Base-by-base conservation (phyloP, 2,329 filamentous ascomycete genomes). In the Epichloe typhina region DNA sequence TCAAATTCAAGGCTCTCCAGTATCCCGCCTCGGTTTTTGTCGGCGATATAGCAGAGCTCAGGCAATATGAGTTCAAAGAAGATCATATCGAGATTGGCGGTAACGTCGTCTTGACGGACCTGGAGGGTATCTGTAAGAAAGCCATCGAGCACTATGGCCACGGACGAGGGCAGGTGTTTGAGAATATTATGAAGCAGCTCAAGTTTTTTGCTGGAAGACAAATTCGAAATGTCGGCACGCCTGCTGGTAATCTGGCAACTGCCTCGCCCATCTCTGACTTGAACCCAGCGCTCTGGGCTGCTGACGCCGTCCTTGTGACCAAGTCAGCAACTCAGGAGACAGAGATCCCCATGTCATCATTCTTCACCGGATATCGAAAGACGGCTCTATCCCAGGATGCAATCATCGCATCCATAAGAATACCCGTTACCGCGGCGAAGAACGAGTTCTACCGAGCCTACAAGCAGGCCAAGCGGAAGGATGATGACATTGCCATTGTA, bases 401-500 rank as follows among this genome's bases (percentile, higher is more conserved):
- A 1, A 80, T 97, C 55, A 91, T 98, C 53, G 82, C 88, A 1
- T 84, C 84, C 41, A 83, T 98, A 55, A 80, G 84, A n/a, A 88
- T 98, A 43, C 93, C 93, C 0, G 70, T 86, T 3, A 84, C 86
- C 0, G 74, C 74, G 3, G 76, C 82, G 49, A 85, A 84, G 59
- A 84, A 86, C 3, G 93, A 97, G 63, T 88, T 83, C 62, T 84
- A 95, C 64, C 79, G 86, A 42, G 84, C 91, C 1, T 97, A 96
- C 69, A 98, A 98, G 68, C 91, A 97, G 65, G 82, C 93, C 0
- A 98, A 98, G 72, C 75, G 93, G 57, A 97, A 97, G 64, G 93
- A 98, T 60, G 93, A 98, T 60, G 93, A 98, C 63, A 97, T 98
- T 63, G 93, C 93, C 2, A 97, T 98, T 59, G 93, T 97, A 23